Conservation (phyloP, 768 basidiomycete species). For the Dacryopinax primogenitus region DNA sequence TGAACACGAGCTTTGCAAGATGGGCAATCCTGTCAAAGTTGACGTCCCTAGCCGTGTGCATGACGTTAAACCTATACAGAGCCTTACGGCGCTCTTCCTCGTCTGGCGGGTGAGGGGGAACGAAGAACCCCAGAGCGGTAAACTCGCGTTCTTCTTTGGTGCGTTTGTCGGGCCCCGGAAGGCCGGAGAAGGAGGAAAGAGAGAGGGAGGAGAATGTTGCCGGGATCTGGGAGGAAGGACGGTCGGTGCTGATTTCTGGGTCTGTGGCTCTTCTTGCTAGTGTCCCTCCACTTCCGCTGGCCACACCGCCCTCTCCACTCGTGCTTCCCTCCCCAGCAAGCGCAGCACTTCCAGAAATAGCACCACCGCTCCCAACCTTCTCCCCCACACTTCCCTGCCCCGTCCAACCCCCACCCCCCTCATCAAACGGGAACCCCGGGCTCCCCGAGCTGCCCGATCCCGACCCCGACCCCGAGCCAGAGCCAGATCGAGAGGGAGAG, state of each 20-base stretch:
- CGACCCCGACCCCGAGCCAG: too few species aligned
- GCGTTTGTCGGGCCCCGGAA: background rate
- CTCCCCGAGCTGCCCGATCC: too few species aligned
- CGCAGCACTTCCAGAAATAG: background rate
- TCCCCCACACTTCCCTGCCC: too few species aligned
- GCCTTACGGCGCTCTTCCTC: constrained; percentile 73
- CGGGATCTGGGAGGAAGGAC: background rate
- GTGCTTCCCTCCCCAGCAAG: too few species aligned
- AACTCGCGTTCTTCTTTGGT: constrained; percentile 19
- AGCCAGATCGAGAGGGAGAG: too few species aligned
- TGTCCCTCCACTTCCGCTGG: too few species aligned
- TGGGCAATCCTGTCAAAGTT: constrained; percentile 93
- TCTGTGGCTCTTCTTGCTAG: too few species aligned
- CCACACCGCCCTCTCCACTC: too few species aligned
- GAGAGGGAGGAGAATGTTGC: constrained; percentile 9
- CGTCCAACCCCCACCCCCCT: too few species aligned
- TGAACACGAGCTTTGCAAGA: constrained; percentile 85
- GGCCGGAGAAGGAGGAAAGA: background rate
- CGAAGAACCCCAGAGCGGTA: constrained; percentile 33
- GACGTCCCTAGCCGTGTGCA: constrained; percentile 70
- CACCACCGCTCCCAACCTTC: background rate
- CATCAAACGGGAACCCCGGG: too few species aligned
- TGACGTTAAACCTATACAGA: constrained; percentile 82
- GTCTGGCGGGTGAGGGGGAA: constrained; percentile 72
- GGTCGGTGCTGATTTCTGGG: too few species aligned